These are phyloP conservation scores for Nakaseomyces uthaithaninus DNA, from an alignment of 1,139 yeast species.

Conservation along the genomic window DNA sequence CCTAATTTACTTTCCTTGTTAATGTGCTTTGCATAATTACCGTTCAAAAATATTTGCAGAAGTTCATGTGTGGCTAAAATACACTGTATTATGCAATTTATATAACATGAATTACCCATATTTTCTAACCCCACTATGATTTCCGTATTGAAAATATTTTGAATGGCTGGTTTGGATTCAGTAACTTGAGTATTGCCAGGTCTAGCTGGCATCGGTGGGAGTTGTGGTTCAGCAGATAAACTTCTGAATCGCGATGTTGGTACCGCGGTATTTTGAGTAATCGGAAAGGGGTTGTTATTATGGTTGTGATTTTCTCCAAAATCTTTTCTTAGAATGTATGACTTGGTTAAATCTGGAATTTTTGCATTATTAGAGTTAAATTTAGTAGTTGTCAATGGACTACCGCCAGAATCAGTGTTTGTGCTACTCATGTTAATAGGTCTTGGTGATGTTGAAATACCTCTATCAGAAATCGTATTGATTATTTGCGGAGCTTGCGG, in stretches of 20 bases:
- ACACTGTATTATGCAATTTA: slow-evolving; percentile 88
- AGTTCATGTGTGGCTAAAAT: slow-evolving; percentile 44
- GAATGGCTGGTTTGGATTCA: slow-evolving; percentile 12
- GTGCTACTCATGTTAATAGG: not conserved
- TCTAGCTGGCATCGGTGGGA: slow-evolving; percentile 6
- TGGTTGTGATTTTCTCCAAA: not conserved
- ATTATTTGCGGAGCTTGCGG: slow-evolving; percentile 1
- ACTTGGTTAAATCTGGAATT: not conserved
- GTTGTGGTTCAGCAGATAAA: slow-evolving; percentile 1
- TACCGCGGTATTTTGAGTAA: not conserved
- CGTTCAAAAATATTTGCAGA: slow-evolving; percentile 40
- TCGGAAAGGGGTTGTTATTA: not conserved
- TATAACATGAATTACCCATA: slow-evolving; percentile 84
- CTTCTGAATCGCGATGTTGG: not conserved
- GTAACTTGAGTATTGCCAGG: not conserved
- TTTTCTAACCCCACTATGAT: slow-evolving; percentile 57
- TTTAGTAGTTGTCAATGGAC: not conserved
- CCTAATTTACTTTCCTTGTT: slow-evolving; percentile 69
- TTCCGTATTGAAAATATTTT: slow-evolving; percentile 16
- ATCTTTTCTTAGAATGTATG: not conserved
- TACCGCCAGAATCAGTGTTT: not conserved
- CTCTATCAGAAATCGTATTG: not conserved
- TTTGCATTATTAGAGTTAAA: not conserved
- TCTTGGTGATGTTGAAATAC: not conserved
- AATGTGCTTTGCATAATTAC: slow-evolving; percentile 58